Conservation (phyloP, 1,284 basidiomycete genomes). For the Cryptococcus floricola region DNA sequence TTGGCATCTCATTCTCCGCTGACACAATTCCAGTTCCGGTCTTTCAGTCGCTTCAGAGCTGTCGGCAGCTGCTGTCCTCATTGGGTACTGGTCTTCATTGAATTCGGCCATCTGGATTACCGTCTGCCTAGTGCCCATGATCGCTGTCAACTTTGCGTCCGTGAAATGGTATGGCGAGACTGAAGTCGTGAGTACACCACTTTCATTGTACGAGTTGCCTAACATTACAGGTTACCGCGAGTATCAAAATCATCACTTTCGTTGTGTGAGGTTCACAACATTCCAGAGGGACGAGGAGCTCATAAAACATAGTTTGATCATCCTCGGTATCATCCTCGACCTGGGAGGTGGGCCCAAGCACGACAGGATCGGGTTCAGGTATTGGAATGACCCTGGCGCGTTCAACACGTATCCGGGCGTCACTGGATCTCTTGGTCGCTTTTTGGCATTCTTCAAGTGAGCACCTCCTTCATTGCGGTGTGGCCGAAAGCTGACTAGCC, state of each 20-base stretch:
- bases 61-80: constrained; percentile 10
- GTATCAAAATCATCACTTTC: too few relatives aligned
- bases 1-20: too few relatives aligned
- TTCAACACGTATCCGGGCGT: constrained; percentile 32
- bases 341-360: constrained; percentile 45
- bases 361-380: constrained; percentile 47
- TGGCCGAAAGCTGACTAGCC: too few relatives aligned
- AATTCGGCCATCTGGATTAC: constrained; percentile 10
- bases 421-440: not conserved
- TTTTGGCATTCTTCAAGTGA: constrained; percentile 6
- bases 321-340: constrained; percentile 61
- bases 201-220: too few relatives aligned
- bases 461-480: too few relatives aligned
- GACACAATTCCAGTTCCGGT: not conserved
- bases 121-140: constrained; percentile 4
- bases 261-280: too few relatives aligned
- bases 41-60: constrained; percentile 11
- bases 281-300: too few relatives aligned
- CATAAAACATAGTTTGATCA: constrained; percentile 20
- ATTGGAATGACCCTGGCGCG: constrained; percentile 52
- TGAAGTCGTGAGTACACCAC: too few relatives aligned
- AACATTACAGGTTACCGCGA: too few relatives aligned
- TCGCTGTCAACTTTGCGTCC: constrained; percentile 8
- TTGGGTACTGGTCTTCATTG: constrained; percentile 5
- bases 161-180: constrained; percentile 5